These are phyloP conservation scores for Monotropa hypopitys DNA, from an alignment of 179 eudicot genomes.

Conservation along the genomic window DNA sequence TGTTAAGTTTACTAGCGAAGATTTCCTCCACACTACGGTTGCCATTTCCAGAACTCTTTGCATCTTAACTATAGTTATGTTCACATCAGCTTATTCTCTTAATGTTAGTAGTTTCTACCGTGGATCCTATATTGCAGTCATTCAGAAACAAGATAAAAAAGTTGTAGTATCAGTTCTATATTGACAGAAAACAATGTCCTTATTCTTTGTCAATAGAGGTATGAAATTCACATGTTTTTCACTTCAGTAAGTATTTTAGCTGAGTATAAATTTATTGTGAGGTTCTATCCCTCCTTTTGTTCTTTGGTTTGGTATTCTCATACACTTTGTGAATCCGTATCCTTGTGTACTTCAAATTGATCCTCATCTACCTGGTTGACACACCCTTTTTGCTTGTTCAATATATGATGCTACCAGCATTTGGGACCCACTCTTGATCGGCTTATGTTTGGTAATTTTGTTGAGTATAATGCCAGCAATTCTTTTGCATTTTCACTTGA, in stretches of 20 bases:
- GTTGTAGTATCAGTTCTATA: not conserved
- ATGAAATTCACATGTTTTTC: not conserved
- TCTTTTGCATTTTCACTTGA: slow-evolving; percentile 1
- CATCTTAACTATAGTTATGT: not conserved
- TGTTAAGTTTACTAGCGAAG: not conserved
- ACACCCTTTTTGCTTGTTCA: not conserved
- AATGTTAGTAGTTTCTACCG: not conserved
- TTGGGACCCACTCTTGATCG: not conserved
- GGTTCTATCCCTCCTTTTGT: not conserved
- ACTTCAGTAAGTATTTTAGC: not conserved
- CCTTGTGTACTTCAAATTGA: not conserved
- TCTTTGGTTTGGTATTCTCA: not conserved
- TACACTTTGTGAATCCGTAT: not conserved
- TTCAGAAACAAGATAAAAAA: not conserved
- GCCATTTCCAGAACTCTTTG: not conserved
- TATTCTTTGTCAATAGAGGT: not conserved
- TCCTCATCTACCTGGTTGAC: not conserved
- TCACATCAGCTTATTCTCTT: not conserved
- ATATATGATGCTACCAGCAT: not conserved
- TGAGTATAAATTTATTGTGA: not conserved
- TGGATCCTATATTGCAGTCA: not conserved
- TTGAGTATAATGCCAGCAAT: not conserved
- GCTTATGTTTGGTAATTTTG: not conserved
- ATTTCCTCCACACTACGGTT: not conserved
- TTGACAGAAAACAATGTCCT: not conserved